Conservation (phyloP, 129 eudicot species). For the Scalesia atractyloides region DNA sequence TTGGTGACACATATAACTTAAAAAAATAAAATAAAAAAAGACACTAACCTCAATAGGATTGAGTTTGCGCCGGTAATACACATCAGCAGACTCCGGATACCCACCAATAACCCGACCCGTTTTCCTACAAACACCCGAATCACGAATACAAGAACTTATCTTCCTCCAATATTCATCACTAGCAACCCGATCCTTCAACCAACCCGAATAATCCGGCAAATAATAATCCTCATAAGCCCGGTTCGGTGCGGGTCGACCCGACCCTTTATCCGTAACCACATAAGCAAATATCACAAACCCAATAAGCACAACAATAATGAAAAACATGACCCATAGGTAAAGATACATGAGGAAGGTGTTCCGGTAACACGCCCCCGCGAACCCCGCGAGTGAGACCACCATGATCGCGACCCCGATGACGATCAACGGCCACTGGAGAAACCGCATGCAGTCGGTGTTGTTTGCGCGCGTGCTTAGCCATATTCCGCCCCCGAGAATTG, state of each 20-base stretch:
- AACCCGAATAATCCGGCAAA: conserved; percentile 75
- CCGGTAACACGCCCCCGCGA: conserved; percentile 93
- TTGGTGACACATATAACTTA: too few relatives aligned
- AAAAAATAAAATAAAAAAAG: neutral
- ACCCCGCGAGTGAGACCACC: conserved; percentile 88
- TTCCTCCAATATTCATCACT: conserved; percentile 61
- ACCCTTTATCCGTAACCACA: conserved; percentile 81
- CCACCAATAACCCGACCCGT: conserved; percentile 47
- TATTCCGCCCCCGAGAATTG: conserved; percentile 89
- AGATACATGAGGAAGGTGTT: conserved; percentile 89
- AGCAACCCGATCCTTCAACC: conserved; percentile 81
- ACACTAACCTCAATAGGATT: conserved; percentile 66
- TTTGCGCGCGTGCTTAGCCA: conserved; percentile 88
- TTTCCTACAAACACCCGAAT: conserved; percentile 60
- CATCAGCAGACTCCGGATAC: conserved; percentile 57
- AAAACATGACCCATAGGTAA: conserved; percentile 89
- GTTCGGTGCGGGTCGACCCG: conserved; percentile 59
- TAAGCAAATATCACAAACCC: conserved; percentile 85
- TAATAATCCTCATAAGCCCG: conserved; percentile 67
- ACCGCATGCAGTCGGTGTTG: conserved; percentile 78
- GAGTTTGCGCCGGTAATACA: conserved; percentile 58
- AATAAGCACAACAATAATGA: conserved; percentile 58
- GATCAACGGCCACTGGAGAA: conserved; percentile 91
- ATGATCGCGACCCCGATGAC: conserved; percentile 73
- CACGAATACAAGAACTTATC: conserved; percentile 66